Evolutionary conservation across 805 yeast genomes (phyloP).

Genomic region (Starmerella etchellsii): DNA sequence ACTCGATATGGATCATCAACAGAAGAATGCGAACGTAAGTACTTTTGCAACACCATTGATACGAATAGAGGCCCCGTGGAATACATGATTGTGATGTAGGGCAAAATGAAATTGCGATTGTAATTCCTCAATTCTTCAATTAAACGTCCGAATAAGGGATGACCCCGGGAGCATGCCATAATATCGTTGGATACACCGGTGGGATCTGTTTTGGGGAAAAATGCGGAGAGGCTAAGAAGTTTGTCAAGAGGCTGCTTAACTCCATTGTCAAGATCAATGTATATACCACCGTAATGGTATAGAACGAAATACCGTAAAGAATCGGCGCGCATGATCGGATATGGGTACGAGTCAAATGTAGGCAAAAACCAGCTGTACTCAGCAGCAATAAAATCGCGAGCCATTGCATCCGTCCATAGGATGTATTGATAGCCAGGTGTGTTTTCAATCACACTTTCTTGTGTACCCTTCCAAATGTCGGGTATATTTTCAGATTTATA

Average conservation of each 20-base stretch:
- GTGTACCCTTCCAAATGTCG: slow-evolving; percentile 67
- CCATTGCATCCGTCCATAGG: slow-evolving; percentile 80
- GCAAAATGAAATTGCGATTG: slow-evolving; percentile 68
- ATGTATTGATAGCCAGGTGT: slow-evolving; percentile 78
- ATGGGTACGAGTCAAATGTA: slow-evolving; percentile 65
- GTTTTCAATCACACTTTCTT: slow-evolving; percentile 56
- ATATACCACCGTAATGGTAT: slow-evolving; percentile 76
- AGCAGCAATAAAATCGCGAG: slow-evolving; percentile 63
- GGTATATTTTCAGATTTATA: slow-evolving; percentile 72
- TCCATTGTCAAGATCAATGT: slow-evolving; percentile 83
- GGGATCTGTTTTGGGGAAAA: slow-evolving; percentile 75
- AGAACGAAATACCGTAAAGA: slow-evolving; percentile 79
- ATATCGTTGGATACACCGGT: slow-evolving; percentile 88
- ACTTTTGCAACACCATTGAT: slow-evolving; percentile 77
- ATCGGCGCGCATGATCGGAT: slow-evolving; percentile 81
- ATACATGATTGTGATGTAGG: slow-evolving; percentile 84
- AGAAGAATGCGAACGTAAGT: slow-evolving; percentile 37
- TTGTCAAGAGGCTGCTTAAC: slow-evolving; percentile 72
- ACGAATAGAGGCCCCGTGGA: slow-evolving; percentile 85
- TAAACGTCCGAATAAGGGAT: slow-evolving; percentile 68
- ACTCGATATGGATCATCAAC: slow-evolving; percentile 39
- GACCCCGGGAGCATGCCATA: slow-evolving; percentile 78
- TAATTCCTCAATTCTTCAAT: slow-evolving; percentile 50
- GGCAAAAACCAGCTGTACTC: slow-evolving; percentile 77
- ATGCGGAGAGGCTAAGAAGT: slow-evolving; percentile 66